Percentiles rank a stretch among this genome's conserved stretches.
phyloP scores from a whole-genome alignment of 1,139 yeast species.

The Torulaspora pretoriensis region DNA sequence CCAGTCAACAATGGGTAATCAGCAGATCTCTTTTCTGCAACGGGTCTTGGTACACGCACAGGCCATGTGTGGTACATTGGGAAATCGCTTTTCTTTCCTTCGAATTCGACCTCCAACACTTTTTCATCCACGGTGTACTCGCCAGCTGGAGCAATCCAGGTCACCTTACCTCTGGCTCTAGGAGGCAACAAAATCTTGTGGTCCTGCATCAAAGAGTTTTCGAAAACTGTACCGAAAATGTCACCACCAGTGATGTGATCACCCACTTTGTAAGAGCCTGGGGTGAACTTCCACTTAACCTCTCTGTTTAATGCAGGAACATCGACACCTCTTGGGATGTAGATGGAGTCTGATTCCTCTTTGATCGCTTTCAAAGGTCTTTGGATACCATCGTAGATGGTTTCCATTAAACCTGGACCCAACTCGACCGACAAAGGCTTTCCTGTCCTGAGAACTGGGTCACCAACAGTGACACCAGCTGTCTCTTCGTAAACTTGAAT shows the following conservation, averaged over 20 bases:
- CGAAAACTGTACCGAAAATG: constrained; percentile 88
- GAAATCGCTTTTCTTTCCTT: constrained; percentile 75
- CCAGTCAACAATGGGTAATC: constrained; percentile 95
- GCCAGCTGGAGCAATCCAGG: constrained; percentile 84
- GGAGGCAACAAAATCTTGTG: constrained; percentile 96
- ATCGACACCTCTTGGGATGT: constrained; percentile 97
- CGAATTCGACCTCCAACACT: constrained; percentile 88
- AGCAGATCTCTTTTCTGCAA: constrained; percentile 86
- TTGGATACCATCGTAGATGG: constrained; percentile 98
- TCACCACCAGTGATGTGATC: constrained; percentile 99
- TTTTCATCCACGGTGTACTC: constrained; percentile 87
- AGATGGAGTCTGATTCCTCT: constrained; percentile 81
- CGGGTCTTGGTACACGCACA: constrained; percentile 98
- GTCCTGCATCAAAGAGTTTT: constrained; percentile 85
- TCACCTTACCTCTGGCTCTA: constrained; percentile 95
- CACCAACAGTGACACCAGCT: constrained; percentile 98
- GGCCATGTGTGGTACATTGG: constrained; percentile 99
- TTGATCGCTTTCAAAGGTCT: constrained; percentile 94
- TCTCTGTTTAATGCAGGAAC: constrained; percentile 89
- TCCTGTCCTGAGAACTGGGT: constrained; percentile 96
- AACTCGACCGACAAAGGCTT: constrained; percentile 96
- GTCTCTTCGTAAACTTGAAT: constrained; percentile 99
- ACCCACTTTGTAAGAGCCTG: constrained; percentile 76
- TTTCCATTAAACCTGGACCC: constrained; percentile 99
- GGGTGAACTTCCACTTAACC: constrained; percentile 79